phyloP scores from a whole-genome alignment of 805 yeast genomes.

The Metschnikowia noctiluminum region DNA sequence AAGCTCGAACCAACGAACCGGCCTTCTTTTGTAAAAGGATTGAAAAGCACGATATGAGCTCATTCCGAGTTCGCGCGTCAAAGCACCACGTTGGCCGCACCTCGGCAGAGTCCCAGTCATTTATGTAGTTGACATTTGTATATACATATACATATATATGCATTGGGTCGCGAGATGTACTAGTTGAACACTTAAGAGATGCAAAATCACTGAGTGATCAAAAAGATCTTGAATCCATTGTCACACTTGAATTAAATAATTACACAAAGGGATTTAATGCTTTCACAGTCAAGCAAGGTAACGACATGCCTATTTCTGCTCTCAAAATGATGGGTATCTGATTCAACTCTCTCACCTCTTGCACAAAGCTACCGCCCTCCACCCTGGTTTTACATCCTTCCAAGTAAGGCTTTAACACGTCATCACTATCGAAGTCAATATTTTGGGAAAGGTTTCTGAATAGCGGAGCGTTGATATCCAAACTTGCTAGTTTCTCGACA shows the following conservation, averaged over 20 bases:
- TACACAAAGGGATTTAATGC: conserved; percentile 78
- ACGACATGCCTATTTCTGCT: conserved; percentile 92
- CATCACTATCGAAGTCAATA: conserved; percentile 19
- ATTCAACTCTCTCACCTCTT: conserved; percentile 74
- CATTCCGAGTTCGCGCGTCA: too few relatives aligned
- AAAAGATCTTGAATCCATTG: too few relatives aligned
- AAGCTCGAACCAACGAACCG: too few relatives aligned
- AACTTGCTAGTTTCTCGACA: conserved; percentile 43
- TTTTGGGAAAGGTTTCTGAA: conserved; percentile 23
- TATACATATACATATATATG: too few relatives aligned
- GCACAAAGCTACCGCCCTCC: conserved; percentile 63
- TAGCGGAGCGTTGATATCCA: conserved; percentile 52
- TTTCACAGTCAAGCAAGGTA: conserved; percentile 91
- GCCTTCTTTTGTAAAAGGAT: too few relatives aligned
- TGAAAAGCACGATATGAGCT: too few relatives aligned
- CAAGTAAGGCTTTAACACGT: conserved; percentile 55
- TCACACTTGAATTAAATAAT: neutral
- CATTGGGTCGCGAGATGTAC: too few relatives aligned
- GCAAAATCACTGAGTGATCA: too few relatives aligned
- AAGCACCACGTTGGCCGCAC: too few relatives aligned
- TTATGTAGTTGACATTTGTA: too few relatives aligned
- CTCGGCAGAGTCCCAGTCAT: too few relatives aligned
- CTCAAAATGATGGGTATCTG: conserved; percentile 82
- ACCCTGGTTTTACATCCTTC: conserved; percentile 53
- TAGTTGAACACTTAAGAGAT: too few relatives aligned